A percentile compares a stretch with the other conserved stretches of the same genome.
These are phyloP conservation scores for Krasilnikovozyma curviuscula DNA, from an alignment of 768 basidiomycete genomes.

Conservation along the genomic window DNA sequence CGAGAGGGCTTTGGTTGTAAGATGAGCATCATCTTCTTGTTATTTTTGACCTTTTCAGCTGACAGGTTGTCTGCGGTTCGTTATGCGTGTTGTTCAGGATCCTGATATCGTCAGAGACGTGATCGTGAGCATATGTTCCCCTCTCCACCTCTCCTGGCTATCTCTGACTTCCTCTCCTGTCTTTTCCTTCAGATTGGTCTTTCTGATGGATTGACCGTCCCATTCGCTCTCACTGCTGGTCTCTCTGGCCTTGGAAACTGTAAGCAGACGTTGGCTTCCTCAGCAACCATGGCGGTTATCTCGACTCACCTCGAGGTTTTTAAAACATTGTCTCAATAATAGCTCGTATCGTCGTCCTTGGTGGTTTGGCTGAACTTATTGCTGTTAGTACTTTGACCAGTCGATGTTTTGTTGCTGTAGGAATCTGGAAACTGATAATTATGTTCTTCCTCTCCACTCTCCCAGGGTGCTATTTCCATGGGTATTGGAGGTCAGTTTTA, in stretches of 20 bases:
- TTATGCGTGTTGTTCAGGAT: neutral
- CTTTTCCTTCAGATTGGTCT: constrained; percentile 41
- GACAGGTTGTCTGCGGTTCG: neutral
- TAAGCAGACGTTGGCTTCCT: too few relatives aligned
- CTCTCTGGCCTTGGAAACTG: constrained; percentile 61
- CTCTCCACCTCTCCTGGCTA: constrained; percentile 70
- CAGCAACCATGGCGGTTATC: too few relatives aligned
- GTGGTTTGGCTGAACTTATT: constrained; percentile 60
- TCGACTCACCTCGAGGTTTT: too few relatives aligned
- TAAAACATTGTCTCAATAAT: too few relatives aligned
- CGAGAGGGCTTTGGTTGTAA: constrained; percentile 24
- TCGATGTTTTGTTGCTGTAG: neutral
- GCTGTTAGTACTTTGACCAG: constrained; percentile 1
- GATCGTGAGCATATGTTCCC: constrained; percentile 40
- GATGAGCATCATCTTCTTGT: neutral
- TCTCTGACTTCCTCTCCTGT: neutral
- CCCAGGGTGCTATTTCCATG: constrained; percentile 93
- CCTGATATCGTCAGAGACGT: neutral
- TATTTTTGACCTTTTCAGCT: neutral
- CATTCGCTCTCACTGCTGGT: constrained; percentile 77
- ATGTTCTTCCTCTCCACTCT: constrained; percentile 31
- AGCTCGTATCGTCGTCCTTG: constrained; percentile 81
- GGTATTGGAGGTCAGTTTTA: constrained; percentile 97
- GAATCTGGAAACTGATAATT: neutral
- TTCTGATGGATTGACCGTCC: constrained; percentile 74